These are phyloP conservation scores for Strigomonas culicis DNA, from an alignment of 208 protist species.

Conservation along the genomic window DNA sequence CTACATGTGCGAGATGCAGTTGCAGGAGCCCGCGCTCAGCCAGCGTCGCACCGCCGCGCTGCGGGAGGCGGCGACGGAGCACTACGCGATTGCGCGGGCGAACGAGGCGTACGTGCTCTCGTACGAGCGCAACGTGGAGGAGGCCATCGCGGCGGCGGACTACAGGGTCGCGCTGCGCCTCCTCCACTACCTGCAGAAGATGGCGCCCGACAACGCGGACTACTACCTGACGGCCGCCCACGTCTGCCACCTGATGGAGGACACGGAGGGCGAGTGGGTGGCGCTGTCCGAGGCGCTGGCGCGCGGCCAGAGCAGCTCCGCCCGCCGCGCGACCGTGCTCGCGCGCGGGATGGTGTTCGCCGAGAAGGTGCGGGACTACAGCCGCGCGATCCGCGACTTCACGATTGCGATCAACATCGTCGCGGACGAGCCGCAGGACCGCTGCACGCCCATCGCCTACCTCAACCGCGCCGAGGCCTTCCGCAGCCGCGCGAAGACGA, in stretches of 20 bases:
- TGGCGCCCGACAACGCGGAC: constrained; percentile 46
- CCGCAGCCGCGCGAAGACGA: constrained; percentile 29
- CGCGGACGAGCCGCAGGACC: constrained; percentile 29
- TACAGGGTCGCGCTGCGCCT: constrained; percentile 56
- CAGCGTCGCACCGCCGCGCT: constrained; percentile 3
- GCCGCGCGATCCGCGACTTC: constrained; percentile 79
- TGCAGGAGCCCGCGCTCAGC: neutral
- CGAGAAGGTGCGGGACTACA: constrained; percentile 42
- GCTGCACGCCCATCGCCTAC: constrained; percentile 63
- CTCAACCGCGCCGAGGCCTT: constrained; percentile 74
- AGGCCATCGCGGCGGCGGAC: constrained; percentile 44
- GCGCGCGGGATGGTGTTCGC: constrained; percentile 68
- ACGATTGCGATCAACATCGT: constrained; percentile 55
- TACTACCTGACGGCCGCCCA: constrained; percentile 64
- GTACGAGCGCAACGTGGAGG: constrained; percentile 55
- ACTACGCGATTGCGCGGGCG: constrained; percentile 37
- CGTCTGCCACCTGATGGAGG: constrained; percentile 48
- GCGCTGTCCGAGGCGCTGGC: constrained; percentile 76
- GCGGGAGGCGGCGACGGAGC: constrained; percentile 25
- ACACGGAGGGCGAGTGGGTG: constrained; percentile 39
- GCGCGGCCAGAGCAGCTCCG: constrained; percentile 37
- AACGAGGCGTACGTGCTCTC: constrained; percentile 51
- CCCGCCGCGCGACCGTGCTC: constrained; percentile 63
- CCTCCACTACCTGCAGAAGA: constrained; percentile 50
- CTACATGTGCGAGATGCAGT: constrained; percentile 23